Percentiles rank a stretch among this genome's conserved stretches.
Conservation (phyloP, 2,329 filamentous ascomycete genomes). For the Lasiodiplodia hormozganensis region DNA sequence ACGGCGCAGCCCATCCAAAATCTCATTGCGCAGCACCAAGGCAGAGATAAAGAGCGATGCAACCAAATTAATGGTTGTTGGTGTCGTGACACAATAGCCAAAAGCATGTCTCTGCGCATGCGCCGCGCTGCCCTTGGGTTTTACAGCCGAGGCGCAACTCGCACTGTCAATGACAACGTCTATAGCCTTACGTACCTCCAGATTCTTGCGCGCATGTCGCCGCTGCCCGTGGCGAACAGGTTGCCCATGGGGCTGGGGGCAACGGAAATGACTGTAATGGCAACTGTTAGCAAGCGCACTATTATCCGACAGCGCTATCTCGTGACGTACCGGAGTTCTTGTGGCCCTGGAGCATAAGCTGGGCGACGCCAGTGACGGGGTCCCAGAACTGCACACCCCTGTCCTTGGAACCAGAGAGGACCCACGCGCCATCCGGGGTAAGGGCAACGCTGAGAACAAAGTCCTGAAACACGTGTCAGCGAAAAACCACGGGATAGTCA, state of each 20-base stretch:
- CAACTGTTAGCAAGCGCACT: conserved; percentile 6
- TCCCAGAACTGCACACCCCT: conserved; percentile 99
- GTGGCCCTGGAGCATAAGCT: conserved; percentile 98
- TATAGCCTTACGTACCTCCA: conserved; percentile 72
- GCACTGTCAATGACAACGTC: not conserved
- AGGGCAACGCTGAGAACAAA: conserved; percentile 96
- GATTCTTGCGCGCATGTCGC: conserved; percentile 96
- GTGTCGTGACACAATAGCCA: not conserved
- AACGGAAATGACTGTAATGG: conserved; percentile 81
- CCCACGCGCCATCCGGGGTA: conserved; percentile 93
- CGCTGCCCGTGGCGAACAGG: conserved; percentile 94
- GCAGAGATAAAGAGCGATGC: conserved; percentile 10
- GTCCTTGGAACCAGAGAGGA: conserved; percentile 96
- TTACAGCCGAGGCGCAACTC: not conserved
- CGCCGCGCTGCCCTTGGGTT: not conserved
- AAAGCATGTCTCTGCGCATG: not conserved
- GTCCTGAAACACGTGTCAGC: conserved; percentile 64
- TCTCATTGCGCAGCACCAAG: conserved; percentile 5
- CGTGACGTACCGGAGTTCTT: conserved; percentile 80
- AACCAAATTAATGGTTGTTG: conserved; percentile 1
- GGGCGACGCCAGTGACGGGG: conserved; percentile 87
- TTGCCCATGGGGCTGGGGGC: conserved; percentile 88
- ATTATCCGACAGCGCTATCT: conserved; percentile 1
- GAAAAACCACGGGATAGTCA: not conserved
- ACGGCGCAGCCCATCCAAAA: conserved; percentile 10